A percentile compares a stretch with the other conserved stretches of the same genome.
These are phyloP conservation scores for Saksenaea vasiformis DNA, from an alignment of 371 early-diverging fungal species.

Conservation along the genomic window DNA sequence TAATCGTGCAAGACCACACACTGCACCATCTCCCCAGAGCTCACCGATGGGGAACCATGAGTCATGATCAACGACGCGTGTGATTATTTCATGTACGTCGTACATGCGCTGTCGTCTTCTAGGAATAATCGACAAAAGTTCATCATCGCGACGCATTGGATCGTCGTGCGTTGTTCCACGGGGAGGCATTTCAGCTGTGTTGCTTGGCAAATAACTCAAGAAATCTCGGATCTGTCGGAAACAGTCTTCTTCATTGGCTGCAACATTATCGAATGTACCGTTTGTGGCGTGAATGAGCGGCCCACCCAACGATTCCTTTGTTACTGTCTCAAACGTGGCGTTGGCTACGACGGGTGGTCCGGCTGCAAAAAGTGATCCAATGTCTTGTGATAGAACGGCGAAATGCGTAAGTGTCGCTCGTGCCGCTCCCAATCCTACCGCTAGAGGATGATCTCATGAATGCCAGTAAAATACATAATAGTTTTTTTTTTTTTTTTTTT, in stretches of 20 bases:
- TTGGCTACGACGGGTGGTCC: slow-evolving; percentile 49
- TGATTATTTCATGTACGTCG: slow-evolving; percentile 40
- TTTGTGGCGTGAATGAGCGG: slow-evolving; percentile 39
- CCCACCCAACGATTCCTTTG: slow-evolving; percentile 42
- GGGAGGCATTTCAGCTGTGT: slow-evolving; percentile 30
- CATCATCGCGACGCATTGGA: slow-evolving; percentile 32
- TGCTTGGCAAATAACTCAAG: slow-evolving; percentile 39
- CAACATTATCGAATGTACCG: slow-evolving; percentile 47
- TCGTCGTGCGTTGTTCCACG: slow-evolving; percentile 19
- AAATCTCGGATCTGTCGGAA: slow-evolving; percentile 42
- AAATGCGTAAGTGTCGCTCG: slow-evolving; percentile 48
- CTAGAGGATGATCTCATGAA: slow-evolving; percentile 4
- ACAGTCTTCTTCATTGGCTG: slow-evolving; percentile 38
- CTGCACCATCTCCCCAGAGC: slow-evolving; percentile 51
- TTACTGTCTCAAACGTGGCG: slow-evolving; percentile 43
- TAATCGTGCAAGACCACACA: slow-evolving; percentile 41
- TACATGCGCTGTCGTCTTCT: slow-evolving; percentile 43
- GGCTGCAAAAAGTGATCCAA: slow-evolving; percentile 46
- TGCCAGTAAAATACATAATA: no score
- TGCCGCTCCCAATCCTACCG: slow-evolving; percentile 47
- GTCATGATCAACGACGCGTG: slow-evolving; percentile 29
- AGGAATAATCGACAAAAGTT: slow-evolving; percentile 37
- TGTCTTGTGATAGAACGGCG: slow-evolving; percentile 32
- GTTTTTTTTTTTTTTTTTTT: background rate
- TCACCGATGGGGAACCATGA: slow-evolving; percentile 51